A percentile compares a stretch with the other conserved stretches of the same genome.
Conservation (phyloP, 495 filamentous ascomycete species). For the Penicillium coprophilum region DNA sequence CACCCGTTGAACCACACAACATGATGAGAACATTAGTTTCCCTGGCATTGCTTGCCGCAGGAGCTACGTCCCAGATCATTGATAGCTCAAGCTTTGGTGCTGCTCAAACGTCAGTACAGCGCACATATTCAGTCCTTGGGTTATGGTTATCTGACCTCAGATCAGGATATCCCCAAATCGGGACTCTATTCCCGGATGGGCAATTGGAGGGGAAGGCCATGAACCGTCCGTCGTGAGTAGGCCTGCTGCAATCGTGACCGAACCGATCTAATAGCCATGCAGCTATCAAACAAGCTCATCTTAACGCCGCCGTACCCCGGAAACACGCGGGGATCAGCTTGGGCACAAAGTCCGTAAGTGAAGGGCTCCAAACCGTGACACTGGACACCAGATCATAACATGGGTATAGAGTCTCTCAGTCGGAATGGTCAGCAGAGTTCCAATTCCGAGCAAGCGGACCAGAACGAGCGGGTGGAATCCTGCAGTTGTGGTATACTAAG, state of each 20-base stretch:
- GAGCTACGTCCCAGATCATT: slow-evolving; percentile 60
- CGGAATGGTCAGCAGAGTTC: slow-evolving; percentile 77
- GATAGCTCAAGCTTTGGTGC: slow-evolving; percentile 78
- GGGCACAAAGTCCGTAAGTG: slow-evolving; percentile 66
- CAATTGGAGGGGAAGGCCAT: slow-evolving; percentile 68
- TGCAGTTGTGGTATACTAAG: slow-evolving; percentile 89
- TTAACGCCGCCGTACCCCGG: slow-evolving; percentile 87
- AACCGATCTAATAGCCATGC: slow-evolving; percentile 5
- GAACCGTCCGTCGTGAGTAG: slow-evolving; percentile 59
- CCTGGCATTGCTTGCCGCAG: slow-evolving; percentile 51
- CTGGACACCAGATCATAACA: slow-evolving; percentile 14
- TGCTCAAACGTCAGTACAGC: slow-evolving; percentile 54
- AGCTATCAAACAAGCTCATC: slow-evolving; percentile 87
- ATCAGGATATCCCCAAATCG: slow-evolving; percentile 57
- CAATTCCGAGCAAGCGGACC: slow-evolving; percentile 85
- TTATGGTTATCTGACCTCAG: slow-evolving; percentile 25
- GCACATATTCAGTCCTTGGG: background rate
- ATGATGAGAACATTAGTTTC: slow-evolving; percentile 43
- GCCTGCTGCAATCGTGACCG: background rate
- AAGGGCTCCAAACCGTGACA: slow-evolving; percentile 6
- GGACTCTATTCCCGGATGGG: slow-evolving; percentile 62
- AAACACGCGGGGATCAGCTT: slow-evolving; percentile 78
- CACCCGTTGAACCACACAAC: slow-evolving; percentile 22
- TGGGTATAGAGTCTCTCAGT: slow-evolving; percentile 41
- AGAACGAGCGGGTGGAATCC: slow-evolving; percentile 82